phyloP scores from a whole-genome alignment of 2,329 filamentous ascomycete genomes.

The Fusarium sororula region DNA sequence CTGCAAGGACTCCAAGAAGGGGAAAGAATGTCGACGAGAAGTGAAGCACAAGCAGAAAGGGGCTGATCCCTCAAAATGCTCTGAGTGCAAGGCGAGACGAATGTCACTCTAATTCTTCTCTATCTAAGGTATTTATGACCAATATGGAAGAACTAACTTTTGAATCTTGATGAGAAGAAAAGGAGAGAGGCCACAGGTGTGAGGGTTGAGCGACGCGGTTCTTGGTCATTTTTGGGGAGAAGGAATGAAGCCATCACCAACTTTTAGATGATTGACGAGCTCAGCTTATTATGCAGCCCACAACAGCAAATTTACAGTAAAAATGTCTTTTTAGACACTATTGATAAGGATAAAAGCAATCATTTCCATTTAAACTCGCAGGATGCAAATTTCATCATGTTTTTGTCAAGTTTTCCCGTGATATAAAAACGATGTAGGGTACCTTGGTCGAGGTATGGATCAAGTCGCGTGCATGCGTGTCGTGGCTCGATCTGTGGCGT shows the following conservation, averaged over 20 bases:
- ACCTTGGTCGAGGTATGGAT: not conserved
- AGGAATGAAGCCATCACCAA: not conserved
- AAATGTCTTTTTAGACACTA: not conserved
- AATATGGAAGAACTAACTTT: not conserved
- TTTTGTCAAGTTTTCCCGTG: not conserved
- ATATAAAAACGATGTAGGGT: conserved; percentile 7
- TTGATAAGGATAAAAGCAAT: rapidly evolving
- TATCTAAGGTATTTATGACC: not conserved
- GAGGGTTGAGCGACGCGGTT: too few species aligned
- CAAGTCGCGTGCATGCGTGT: not conserved
- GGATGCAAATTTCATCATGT: rapidly evolving
- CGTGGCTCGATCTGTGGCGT: conserved; percentile 6
- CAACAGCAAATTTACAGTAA: rapidly evolving
- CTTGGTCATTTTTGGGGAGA: rapidly evolving
- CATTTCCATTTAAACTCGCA: rapidly evolving
- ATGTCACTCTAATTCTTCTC: not conserved
- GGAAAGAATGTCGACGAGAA: not conserved
- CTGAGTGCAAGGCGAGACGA: not conserved
- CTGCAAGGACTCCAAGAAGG: not conserved
- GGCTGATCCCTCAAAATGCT: not conserved
- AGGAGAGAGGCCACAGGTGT: too few species aligned
- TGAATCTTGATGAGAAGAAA: too few species aligned
- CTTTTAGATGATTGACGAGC: not conserved
- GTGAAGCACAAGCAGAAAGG: not conserved
- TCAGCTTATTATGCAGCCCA: too few species aligned